A percentile compares a stretch with the other conserved stretches of the same genome.
These are phyloP conservation scores for Alternaria angustiovoidea DNA, from an alignment of 2,329 filamentous ascomycete genomes.

Conservation along the genomic window DNA sequence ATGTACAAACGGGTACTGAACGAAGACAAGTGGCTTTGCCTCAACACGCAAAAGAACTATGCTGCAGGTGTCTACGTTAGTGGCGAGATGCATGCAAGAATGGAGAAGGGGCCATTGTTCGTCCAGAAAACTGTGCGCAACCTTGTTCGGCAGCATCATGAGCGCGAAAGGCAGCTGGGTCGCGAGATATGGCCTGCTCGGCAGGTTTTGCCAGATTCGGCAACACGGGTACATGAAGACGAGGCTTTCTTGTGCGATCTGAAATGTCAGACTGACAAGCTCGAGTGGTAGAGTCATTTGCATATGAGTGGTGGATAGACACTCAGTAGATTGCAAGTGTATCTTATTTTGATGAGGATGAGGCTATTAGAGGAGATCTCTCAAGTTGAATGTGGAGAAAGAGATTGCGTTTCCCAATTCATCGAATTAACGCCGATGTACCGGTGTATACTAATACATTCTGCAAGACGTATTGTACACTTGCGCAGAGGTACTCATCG, in stretches of 20 bases:
- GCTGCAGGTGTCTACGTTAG: neutral
- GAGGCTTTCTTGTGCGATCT: neutral
- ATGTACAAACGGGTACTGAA: neutral
- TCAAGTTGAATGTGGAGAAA: too few relatives aligned
- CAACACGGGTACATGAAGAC: neutral
- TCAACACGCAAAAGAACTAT: neutral
- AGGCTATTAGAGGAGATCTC: too few relatives aligned
- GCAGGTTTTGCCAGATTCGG: neutral
- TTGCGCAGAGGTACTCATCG: too few relatives aligned
- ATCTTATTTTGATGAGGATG: too few relatives aligned
- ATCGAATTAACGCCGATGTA: too few relatives aligned
- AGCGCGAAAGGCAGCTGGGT: neutral
- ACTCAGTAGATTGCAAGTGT: too few relatives aligned
- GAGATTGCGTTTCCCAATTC: too few relatives aligned
- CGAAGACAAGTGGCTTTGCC: neutral
- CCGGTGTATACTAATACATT: too few relatives aligned
- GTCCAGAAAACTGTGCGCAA: neutral
- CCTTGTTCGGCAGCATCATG: neutral
- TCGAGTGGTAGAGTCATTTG: neutral
- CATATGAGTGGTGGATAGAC: too few relatives aligned
- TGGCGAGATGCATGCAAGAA: neutral
- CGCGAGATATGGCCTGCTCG: neutral
- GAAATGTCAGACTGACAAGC: neutral
- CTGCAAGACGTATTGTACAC: too few relatives aligned
- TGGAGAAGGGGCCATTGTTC: neutral